Base-by-base conservation (phyloP, 1,284 basidiomycete species). In the Fistulinella cinereoalba region DNA sequence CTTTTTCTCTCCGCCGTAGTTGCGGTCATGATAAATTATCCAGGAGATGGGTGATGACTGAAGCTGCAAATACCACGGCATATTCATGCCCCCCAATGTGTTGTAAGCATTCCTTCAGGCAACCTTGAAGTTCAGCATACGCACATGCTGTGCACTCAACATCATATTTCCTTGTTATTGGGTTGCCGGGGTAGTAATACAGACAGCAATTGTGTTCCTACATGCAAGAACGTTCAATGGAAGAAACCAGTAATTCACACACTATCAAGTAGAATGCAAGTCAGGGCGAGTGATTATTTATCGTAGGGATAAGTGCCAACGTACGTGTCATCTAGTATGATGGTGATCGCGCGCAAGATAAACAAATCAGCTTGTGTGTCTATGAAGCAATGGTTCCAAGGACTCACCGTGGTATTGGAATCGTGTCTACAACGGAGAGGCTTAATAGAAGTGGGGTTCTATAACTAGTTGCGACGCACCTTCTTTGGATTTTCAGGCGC, bases 401-500 rank as follows among this genome's bases (percentile, higher is more conserved):
- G 32, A 34, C 71, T 50, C 63, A 85, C 86, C 88, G 54, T 90
- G 81, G 63, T 89, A 90, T 59, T 84, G 78, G 70, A 88, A 89
- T 39, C 76, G 77, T 29, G 88, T 88, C 86, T 80, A 50, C 41
- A 46, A 12, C 46, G 29, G 28, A 33, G 40, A 43, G 57, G 29
- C 53, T 62, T 28, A 60, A 47, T 32, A 27, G 34, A 23, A 46
- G 41, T 32, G 46, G 27, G 11, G 18, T 32, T 39, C 28, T 28
- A 18, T 11, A 42, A n/a, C 36, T 33, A 13, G 36, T 10, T 36
- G 27, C 34, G 8, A 56, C 74, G 19, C 44, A 85, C 87, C 79
- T 89, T 88, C 80, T 90, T 90, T n/a, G 89, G 88, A 65, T 89
- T 88, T 37, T 87, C 81, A 6, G 88, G 89, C n/a, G 88, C 89